Evolutionary conservation across 495 filamentous ascomycete species (phyloP).

Genomic region (Talaromyces adpressus): DNA sequence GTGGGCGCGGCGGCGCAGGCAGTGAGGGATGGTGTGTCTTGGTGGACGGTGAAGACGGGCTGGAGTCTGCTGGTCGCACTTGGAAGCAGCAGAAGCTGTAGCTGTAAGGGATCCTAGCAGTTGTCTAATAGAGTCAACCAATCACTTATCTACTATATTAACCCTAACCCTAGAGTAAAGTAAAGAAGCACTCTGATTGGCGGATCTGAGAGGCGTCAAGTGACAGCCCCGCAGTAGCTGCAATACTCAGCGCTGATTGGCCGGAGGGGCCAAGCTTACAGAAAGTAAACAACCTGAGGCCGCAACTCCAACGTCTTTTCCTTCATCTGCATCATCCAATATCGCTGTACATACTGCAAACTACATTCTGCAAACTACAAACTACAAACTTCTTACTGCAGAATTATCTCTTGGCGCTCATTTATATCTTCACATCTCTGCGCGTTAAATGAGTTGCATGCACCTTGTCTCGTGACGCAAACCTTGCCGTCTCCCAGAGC

Average conservation of each 20-base stretch:
- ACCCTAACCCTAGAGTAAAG: too few species aligned
- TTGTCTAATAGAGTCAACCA: not conserved
- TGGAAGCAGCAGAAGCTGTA: slow-evolving; percentile 38
- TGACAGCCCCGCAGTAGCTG: not conserved
- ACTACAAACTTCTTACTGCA: not conserved
- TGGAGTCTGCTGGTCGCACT: slow-evolving; percentile 52
- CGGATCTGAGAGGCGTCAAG: not conserved
- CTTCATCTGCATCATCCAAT: not conserved
- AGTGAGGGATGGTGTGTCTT: slow-evolving; percentile 87
- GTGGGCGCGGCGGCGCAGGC: slow-evolving; percentile 56
- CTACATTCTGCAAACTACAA: not conserved
- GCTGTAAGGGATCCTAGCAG: not conserved
- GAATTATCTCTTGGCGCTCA: not conserved
- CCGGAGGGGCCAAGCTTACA: not conserved
- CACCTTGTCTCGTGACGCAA: not conserved
- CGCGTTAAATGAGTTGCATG: not conserved
- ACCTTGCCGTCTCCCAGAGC: not conserved
- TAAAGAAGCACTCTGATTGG: not conserved
- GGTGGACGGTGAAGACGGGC: slow-evolving; percentile 73
- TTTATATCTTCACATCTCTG: not conserved
- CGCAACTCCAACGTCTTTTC: not conserved
- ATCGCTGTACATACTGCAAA: not conserved
- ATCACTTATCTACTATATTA: too few species aligned
- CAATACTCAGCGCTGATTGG: not conserved
- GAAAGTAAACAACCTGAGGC: not conserved